Percentiles rank a stretch among this genome's conserved stretches.
Evolutionary conservation across 164 flowering plant species (phyloP).

Genomic region (Echeveria elegans): DNA sequence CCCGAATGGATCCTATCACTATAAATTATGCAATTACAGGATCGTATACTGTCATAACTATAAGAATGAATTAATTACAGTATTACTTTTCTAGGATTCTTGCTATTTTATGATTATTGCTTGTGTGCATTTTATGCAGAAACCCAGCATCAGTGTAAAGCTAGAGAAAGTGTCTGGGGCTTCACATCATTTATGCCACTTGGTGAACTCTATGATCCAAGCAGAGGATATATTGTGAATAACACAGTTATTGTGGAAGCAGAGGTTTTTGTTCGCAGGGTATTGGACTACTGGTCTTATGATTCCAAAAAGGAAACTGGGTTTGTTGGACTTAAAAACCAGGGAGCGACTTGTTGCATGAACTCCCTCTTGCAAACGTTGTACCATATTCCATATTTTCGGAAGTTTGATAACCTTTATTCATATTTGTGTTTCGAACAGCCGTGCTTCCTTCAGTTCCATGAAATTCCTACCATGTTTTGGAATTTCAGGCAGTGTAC

Average conservation of each 20-base stretch:
- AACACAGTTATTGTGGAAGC: conserved; percentile 67
- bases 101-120: background rate
- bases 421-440: background rate
- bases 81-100: background rate
- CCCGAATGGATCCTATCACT: background rate
- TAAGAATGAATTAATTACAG: background rate
- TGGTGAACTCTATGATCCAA: conserved; percentile 70
- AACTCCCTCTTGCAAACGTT: conserved; percentile 29
- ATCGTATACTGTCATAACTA: background rate
- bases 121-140: conserved; percentile 35
- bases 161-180: conserved; percentile 88
- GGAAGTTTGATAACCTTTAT: conserved; percentile 18
- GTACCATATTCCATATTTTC: conserved; percentile 31
- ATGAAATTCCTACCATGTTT: background rate
- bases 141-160: conserved; percentile 81
- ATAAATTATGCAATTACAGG: background rate
- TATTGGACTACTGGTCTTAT: conserved; percentile 23
- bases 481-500: conserved; percentile 20
- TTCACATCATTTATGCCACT: conserved; percentile 93
- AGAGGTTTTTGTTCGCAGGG: conserved; percentile 50
- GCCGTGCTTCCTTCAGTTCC: background rate
- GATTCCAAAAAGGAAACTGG: conserved; percentile 36
- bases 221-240: conserved; percentile 64
- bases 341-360: conserved; percentile 38
- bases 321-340: conserved; percentile 33